phyloP scores from a whole-genome alignment of 202 grass and related monocot genomes.

The Setaria viridis region DNA sequence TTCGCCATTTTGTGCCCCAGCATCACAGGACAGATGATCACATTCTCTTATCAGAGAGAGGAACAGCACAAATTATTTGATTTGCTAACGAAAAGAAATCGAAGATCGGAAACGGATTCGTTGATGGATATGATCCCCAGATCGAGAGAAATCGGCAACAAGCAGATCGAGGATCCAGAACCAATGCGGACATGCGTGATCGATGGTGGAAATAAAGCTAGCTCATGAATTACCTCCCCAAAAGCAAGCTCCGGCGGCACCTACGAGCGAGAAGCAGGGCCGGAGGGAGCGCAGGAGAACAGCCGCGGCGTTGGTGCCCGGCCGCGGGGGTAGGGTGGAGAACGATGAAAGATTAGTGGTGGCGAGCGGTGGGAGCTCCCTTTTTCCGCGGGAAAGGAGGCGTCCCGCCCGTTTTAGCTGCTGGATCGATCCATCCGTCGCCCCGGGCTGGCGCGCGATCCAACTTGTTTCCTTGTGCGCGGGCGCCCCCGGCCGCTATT shows the following conservation, averaged over 20 bases:
- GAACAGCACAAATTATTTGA: background rate
- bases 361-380: slow-evolving; percentile 45
- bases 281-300: background rate
- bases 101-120: no score
- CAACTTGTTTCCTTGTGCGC: slow-evolving; percentile 18
- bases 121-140: no score
- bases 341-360: slow-evolving; percentile 41
- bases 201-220: background rate
- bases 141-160: no score
- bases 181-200: background rate
- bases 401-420: slow-evolving; percentile 50
- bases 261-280: background rate
- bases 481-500: background rate
- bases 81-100: no score
- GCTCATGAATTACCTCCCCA: slow-evolving; percentile 28
- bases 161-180: background rate
- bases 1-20: background rate
- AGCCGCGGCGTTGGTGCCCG: slow-evolving; percentile 6
- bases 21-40: background rate
- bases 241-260: slow-evolving; percentile 30
- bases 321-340: background rate
- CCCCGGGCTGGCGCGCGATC: background rate
- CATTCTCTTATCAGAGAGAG: background rate
- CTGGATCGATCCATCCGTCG: background rate
- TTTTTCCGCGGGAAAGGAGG: slow-evolving; percentile 58